phyloP scores from a whole-genome alignment of 73 alveolate species.

The Loxodes magnus region DNA sequence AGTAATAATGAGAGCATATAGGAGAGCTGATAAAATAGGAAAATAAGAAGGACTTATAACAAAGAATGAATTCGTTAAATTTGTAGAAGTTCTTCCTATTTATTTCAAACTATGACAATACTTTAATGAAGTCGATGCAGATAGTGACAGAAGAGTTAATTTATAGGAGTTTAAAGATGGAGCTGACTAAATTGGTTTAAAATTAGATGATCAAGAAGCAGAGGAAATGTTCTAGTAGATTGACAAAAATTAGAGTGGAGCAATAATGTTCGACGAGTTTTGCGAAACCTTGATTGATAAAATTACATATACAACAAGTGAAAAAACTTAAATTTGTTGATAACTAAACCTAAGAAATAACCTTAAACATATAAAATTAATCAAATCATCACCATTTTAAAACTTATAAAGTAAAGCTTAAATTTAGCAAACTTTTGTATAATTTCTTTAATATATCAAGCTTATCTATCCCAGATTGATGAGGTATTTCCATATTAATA shows the following conservation, averaged over 20 bases:
- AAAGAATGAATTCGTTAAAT: not conserved
- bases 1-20: slow-evolving; percentile 5
- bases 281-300: not conserved
- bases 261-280: slow-evolving; percentile 3
- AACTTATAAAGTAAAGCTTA: too few species aligned
- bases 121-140: slow-evolving; percentile 4
- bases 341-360: too few species aligned
- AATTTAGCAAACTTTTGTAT: too few species aligned
- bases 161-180: slow-evolving; percentile 1
- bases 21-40: not conserved
- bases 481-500: too few species aligned
- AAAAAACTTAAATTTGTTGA: too few species aligned
- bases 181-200: not conserved
- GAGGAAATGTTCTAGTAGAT: not conserved
- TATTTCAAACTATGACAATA: not conserved
- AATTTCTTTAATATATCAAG: too few species aligned
- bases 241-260: not conserved
- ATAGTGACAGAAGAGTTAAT: not conserved
- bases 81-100: not conserved
- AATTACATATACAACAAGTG: too few species aligned
- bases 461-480: too few species aligned
- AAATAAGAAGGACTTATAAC: not conserved
- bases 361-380: too few species aligned
- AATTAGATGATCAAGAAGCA: not conserved
- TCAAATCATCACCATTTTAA: too few species aligned